phyloP scores from a whole-genome alignment of 2,329 filamentous ascomycete genomes.

The Aspergillus latus region DNA sequence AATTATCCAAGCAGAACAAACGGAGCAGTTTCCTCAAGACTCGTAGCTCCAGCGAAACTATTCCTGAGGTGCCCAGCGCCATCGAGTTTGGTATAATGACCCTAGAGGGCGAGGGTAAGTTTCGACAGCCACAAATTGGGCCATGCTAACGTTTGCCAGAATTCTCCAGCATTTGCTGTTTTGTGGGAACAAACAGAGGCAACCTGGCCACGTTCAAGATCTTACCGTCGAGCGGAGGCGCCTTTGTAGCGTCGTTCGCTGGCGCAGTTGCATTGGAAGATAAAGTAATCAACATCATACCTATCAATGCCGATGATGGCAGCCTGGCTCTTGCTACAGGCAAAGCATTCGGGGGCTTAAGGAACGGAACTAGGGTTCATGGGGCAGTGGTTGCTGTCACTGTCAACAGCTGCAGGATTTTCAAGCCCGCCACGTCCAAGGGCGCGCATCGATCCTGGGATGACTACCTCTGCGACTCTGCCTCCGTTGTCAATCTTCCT shows the following conservation, averaged over 20 bases:
- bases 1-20: conserved; percentile 76
- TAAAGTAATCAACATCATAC: conserved; percentile 70
- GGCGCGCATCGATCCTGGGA: conserved; percentile 93
- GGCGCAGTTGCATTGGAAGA: conserved; percentile 69
- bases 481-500: conserved; percentile 72
- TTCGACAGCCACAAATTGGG: neutral
- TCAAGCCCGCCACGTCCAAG: conserved; percentile 79
- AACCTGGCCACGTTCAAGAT: conserved; percentile 89
- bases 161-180: conserved; percentile 91
- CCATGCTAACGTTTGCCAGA: conserved; percentile 46
- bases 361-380: conserved; percentile 71
- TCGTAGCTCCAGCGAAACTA: conserved; percentile 49
- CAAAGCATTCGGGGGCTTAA: conserved; percentile 69
- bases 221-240: conserved; percentile 66
- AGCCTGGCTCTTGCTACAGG: conserved; percentile 74
- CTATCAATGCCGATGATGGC: conserved; percentile 77
- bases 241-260: conserved; percentile 70
- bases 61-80: conserved; percentile 71
- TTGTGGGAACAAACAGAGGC: conserved; percentile 83
- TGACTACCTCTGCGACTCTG: conserved; percentile 76
- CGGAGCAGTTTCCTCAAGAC: conserved; percentile 67
- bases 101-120: conserved; percentile 74
- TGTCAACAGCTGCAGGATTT: conserved; percentile 73
- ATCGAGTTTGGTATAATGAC: conserved; percentile 94
- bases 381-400: conserved; percentile 80